These are phyloP conservation scores for Ascocoryne sarcoides DNA, from an alignment of 2,329 filamentous ascomycete species.

Conservation along the genomic window DNA sequence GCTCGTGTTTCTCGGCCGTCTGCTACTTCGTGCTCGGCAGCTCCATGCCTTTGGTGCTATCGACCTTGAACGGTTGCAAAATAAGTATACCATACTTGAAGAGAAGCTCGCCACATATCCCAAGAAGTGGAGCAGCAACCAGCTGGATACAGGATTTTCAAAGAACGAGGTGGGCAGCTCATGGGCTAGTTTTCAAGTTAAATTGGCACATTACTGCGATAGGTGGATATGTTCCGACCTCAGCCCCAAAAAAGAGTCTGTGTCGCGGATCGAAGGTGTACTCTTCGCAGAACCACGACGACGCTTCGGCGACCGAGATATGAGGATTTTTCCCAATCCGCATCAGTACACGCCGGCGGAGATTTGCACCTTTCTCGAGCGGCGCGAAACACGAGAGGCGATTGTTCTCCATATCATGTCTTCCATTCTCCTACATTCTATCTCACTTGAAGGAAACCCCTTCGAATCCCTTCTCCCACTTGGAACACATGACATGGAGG, in stretches of 20 bases:
- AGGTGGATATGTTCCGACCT: not conserved
- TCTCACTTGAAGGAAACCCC: slow-evolving; percentile 2
- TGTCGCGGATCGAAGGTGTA: not conserved
- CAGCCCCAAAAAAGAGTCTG: not conserved
- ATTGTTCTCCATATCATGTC: not conserved
- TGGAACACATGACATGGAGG: not conserved
- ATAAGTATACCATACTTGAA: not conserved
- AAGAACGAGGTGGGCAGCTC: not conserved
- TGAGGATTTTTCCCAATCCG: slow-evolving; percentile 2
- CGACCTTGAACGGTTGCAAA: not conserved
- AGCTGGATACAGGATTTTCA: not conserved
- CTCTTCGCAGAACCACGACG: slow-evolving; percentile 1
- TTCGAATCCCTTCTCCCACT: not conserved
- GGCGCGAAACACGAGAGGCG: not conserved
- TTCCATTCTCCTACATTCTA: slow-evolving; percentile 1
- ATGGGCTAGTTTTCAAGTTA: not conserved
- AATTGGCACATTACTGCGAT: not conserved
- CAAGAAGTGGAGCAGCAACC: not conserved
- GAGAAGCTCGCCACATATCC: not conserved
- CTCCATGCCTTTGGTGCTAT: not conserved
- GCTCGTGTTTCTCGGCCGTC: not conserved
- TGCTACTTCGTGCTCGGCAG: not conserved
- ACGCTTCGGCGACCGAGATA: not conserved
- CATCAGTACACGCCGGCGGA: slow-evolving; percentile 1
- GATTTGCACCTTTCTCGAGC: not conserved